Evolutionary conservation across 495 filamentous ascomycete genomes (phyloP).

Genomic region (Penicillium fimorum): DNA sequence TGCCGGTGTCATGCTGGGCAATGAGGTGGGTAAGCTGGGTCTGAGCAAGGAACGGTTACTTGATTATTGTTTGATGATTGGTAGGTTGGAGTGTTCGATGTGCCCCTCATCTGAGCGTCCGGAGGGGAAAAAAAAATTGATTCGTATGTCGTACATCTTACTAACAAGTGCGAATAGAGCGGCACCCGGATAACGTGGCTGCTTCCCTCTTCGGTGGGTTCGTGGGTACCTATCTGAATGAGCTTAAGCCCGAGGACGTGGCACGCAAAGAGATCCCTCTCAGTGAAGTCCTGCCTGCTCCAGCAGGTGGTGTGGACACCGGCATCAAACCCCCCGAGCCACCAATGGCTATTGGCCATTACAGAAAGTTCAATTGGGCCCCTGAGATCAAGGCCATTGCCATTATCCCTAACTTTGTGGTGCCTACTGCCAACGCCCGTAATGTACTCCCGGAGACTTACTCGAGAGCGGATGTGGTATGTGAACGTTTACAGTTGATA

Average conservation of each 20-base stretch:
- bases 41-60: slow-evolving; percentile 80
- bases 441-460: slow-evolving; percentile 77
- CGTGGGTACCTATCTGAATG: slow-evolving; percentile 90
- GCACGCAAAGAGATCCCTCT: slow-evolving; percentile 90
- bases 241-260: slow-evolving; percentile 79
- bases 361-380: slow-evolving; percentile 87
- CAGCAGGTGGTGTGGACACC: slow-evolving; percentile 84
- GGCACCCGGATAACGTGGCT: slow-evolving; percentile 96
- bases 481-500: slow-evolving; percentile 21
- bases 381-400: slow-evolving; percentile 91
- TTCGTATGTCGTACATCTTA: slow-evolving; percentile 7
- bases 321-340: slow-evolving; percentile 80
- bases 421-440: slow-evolving; percentile 83
- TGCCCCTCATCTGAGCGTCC: neutral
- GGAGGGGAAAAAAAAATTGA: neutral
- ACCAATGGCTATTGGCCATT: slow-evolving; percentile 87
- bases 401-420: slow-evolving; percentile 92
- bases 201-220: slow-evolving; percentile 96
- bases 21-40: slow-evolving; percentile 79
- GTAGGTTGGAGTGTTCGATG: slow-evolving; percentile 31
- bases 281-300: slow-evolving; percentile 84
- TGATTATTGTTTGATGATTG: slow-evolving; percentile 95
- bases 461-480: slow-evolving; percentile 71
- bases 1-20: slow-evolving; percentile 86
- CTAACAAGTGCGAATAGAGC: slow-evolving; percentile 51